Evolutionary conservation across 257 asterid genomes (phyloP).

Genomic region (Rehmannia glutinosa): DNA sequence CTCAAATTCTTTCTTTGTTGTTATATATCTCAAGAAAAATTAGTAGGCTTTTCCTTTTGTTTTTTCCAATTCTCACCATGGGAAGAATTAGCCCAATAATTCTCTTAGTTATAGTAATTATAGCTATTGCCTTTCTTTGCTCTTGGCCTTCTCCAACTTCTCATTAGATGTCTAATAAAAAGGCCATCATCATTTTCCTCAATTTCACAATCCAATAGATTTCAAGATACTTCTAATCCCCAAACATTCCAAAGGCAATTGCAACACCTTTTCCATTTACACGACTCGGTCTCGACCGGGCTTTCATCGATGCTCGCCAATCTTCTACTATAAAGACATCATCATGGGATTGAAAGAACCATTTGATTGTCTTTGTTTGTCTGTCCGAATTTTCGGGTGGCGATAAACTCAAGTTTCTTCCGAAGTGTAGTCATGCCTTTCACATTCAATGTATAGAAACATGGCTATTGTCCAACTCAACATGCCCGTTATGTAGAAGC

Average conservation of each 20-base stretch:
- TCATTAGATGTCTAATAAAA: slow-evolving; percentile 34
- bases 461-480: slow-evolving; percentile 45
- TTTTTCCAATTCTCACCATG: too few species aligned
- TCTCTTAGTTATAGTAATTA: slow-evolving; percentile 40
- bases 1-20: too few species aligned
- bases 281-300: slow-evolving; percentile 42
- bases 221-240: slow-evolving; percentile 34
- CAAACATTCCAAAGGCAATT: slow-evolving; percentile 53
- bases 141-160: slow-evolving; percentile 49
- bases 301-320: slow-evolving; percentile 33
- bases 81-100: slow-evolving; percentile 41
- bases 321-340: slow-evolving; percentile 35
- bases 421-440: slow-evolving; percentile 40
- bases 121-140: slow-evolving; percentile 49
- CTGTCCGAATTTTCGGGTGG: slow-evolving; percentile 30
- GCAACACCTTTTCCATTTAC: slow-evolving; percentile 41
- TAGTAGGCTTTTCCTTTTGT: too few species aligned
- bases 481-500: slow-evolving; percentile 46
- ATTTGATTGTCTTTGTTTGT: slow-evolving; percentile 44
- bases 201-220: slow-evolving; percentile 42
- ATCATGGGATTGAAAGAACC: slow-evolving; percentile 32
- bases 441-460: slow-evolving; percentile 44
- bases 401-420: slow-evolving; percentile 41
- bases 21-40: too few species aligned
- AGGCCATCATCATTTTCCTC: slow-evolving; percentile 42